Evolutionary conservation across 1,284 basidiomycete genomes (phyloP).

Genomic region (Inonotus obliquus): DNA sequence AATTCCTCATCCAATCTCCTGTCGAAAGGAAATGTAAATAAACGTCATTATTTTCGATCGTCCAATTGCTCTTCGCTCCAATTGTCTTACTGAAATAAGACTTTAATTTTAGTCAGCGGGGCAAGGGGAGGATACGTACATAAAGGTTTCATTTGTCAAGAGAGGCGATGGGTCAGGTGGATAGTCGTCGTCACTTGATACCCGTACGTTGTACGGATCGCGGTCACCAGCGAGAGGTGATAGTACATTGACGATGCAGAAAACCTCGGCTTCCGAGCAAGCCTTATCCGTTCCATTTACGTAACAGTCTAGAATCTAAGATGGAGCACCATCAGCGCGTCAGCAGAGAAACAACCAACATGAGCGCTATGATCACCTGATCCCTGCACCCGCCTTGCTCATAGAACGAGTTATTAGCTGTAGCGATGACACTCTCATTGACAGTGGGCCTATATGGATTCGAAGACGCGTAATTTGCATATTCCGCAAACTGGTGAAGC

Average conservation of each 20-base stretch:
- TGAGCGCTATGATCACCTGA: slow-evolving; percentile 30
- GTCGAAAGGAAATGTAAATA: slow-evolving; percentile 53
- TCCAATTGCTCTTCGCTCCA: slow-evolving; percentile 48
- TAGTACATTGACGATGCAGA: slow-evolving; percentile 52
- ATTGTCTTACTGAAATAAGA: slow-evolving; percentile 30
- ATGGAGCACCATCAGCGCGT: too few relatives aligned
- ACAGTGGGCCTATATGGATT: slow-evolving; percentile 56
- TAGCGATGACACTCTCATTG: slow-evolving; percentile 33
- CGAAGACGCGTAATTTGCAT: slow-evolving; percentile 47
- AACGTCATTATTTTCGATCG: slow-evolving; percentile 39
- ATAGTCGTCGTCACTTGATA: slow-evolving; percentile 45
- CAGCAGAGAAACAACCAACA: neutral
- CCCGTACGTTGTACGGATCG: slow-evolving; percentile 51
- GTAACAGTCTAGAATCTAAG: slow-evolving; percentile 52
- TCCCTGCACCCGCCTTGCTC: slow-evolving; percentile 44
- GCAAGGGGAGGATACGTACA: neutral
- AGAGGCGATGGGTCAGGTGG: slow-evolving; percentile 46
- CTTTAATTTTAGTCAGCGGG: too few relatives aligned
- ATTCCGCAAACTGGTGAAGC: slow-evolving; percentile 51
- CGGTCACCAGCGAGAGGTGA: slow-evolving; percentile 42
- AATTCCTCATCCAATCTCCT: slow-evolving; percentile 63
- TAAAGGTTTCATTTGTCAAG: slow-evolving; percentile 32
- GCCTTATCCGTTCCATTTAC: slow-evolving; percentile 39
- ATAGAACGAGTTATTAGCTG: slow-evolving; percentile 42
- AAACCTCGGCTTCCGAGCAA: slow-evolving; percentile 50